These are phyloP conservation scores for Ganoderma multipileum DNA, from an alignment of 1,284 basidiomycete genomes.

Conservation along the genomic window DNA sequence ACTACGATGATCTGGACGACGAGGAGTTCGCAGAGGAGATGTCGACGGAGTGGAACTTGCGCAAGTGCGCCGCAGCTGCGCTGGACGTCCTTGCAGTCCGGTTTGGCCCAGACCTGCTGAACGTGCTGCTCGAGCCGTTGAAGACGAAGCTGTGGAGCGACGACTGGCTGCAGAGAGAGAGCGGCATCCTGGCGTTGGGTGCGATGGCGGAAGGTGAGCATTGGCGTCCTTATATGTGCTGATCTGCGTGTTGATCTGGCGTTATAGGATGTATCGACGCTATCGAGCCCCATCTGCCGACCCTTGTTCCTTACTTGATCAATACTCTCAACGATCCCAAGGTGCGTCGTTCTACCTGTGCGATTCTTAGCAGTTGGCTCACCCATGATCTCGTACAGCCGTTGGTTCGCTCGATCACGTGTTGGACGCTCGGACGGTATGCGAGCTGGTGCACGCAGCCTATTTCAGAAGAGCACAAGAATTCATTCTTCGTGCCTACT, in stretches of 20 bases:
- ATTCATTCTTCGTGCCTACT: slow-evolving; percentile 92
- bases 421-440: slow-evolving; percentile 99
- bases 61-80: slow-evolving; percentile 98
- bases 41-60: slow-evolving; percentile 98
- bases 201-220: slow-evolving; percentile 95
- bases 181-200: slow-evolving; percentile 94
- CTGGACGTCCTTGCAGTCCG: slow-evolving; percentile 96
- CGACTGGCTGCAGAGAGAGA: slow-evolving; percentile 96
- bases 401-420: slow-evolving; percentile 97
- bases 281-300: slow-evolving; percentile 93
- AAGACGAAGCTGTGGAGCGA: slow-evolving; percentile 94
- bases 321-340: slow-evolving; percentile 92
- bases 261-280: slow-evolving; percentile 90
- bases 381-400: slow-evolving; percentile 60
- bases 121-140: slow-evolving; percentile 88
- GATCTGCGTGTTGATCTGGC: slow-evolving; percentile 16
- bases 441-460: slow-evolving; percentile 94
- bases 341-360: slow-evolving; percentile 49
- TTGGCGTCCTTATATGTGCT: background rate
- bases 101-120: slow-evolving; percentile 87
- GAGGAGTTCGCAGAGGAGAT: slow-evolving; percentile 96
- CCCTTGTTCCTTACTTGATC: slow-evolving; percentile 92
- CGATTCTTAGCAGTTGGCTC: background rate
- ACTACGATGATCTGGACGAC: slow-evolving; percentile 87
- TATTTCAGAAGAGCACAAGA: slow-evolving; percentile 85